Percentiles rank a stretch among this genome's conserved stretches.
Conservation (phyloP, 768 basidiomycete species). For the Symmetrospora coprosmae region DNA sequence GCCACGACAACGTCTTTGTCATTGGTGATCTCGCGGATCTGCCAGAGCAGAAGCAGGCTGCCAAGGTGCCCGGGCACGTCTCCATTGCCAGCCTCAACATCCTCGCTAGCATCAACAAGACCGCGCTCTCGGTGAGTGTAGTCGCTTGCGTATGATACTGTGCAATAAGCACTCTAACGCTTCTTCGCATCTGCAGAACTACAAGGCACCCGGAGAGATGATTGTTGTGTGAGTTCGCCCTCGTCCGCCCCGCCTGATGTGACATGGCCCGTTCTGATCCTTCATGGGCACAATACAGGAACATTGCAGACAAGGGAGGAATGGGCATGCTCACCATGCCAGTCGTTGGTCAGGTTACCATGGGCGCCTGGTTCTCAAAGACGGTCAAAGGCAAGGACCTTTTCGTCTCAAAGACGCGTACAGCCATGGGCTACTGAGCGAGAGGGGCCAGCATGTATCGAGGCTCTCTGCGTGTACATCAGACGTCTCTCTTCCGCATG, state of each 20-base stretch:
- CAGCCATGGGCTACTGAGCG: conserved; percentile 8
- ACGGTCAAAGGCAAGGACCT: conserved; percentile 16
- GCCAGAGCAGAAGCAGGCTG: conserved; percentile 50
- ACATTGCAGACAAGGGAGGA: no score
- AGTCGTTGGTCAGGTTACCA: neutral
- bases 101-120: conserved; percentile 26
- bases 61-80: conserved; percentile 43
- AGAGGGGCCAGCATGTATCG: no score
- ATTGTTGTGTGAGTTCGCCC: no score
- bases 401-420: neutral
- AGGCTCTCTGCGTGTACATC: no score
- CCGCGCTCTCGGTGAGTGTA: neutral
- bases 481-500: no score
- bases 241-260: no score
- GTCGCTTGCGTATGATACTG: neutral
- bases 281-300: no score
- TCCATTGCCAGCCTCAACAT: conserved; percentile 45
- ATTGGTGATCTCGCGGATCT: conserved; percentile 54
- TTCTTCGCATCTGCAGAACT: neutral
- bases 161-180: no score
- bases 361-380: conserved; percentile 8
- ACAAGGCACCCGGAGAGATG: conserved; percentile 2
- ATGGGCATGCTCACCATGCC: no score
- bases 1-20: conserved; percentile 49
- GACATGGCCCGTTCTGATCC: no score